Conservation (phyloP, 2,329 filamentous ascomycete genomes). For the Helotiales sp. region DNA sequence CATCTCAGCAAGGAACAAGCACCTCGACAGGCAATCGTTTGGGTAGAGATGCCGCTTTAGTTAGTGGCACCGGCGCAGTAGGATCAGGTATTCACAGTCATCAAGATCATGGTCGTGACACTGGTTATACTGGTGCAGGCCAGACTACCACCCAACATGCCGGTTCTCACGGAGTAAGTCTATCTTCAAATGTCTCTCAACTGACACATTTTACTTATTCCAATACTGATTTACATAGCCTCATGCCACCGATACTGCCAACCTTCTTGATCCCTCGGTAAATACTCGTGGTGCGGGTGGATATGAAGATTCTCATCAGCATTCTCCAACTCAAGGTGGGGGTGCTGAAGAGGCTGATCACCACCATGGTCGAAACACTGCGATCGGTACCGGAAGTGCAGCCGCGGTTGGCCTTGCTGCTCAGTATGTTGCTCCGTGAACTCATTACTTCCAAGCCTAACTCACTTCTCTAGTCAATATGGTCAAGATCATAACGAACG, state of each 20-base stretch:
- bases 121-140: constrained; percentile 4
- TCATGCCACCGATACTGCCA: constrained; percentile 37
- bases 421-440: not conserved
- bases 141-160: not conserved
- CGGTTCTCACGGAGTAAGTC: constrained; percentile 4
- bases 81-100: constrained; percentile 30
- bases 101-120: constrained; percentile 18
- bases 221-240: constrained; percentile 32
- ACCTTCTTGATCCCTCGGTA: constrained; percentile 39
- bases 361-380: constrained; percentile 25
- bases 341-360: constrained; percentile 39
- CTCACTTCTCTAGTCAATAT: not conserved
- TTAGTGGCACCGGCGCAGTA: constrained; percentile 20
- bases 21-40: constrained; percentile 20
- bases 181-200: not conserved
- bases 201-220: not conserved
- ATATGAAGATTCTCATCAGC: constrained; percentile 31
- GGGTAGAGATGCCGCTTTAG: constrained; percentile 27
- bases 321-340: constrained; percentile 33
- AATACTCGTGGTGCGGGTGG: constrained; percentile 12
- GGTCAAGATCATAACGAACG: constrained; percentile 8
- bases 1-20: not conserved
- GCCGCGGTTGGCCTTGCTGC: constrained; percentile 12
- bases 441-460: not conserved
- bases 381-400: constrained; percentile 17